Base-by-base conservation (phyloP, 768 basidiomycete genomes). In the Leccinum longicurvipes region DNA sequence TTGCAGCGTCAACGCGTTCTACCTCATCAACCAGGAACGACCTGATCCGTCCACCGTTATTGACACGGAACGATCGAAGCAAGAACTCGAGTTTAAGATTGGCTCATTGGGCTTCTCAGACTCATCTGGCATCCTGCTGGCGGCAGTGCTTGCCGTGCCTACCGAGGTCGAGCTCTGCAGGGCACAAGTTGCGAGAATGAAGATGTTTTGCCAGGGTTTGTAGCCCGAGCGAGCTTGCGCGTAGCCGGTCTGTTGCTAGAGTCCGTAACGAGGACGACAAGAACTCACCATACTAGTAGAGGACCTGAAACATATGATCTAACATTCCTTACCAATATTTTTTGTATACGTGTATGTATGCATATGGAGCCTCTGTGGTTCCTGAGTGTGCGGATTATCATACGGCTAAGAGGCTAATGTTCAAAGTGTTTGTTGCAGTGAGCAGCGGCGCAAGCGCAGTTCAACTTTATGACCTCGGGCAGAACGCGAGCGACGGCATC, bases 71-170 rank as follows among this genome's bases (percentile, higher is more conserved):
- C 78, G 82, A 36, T 76, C 79, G 25, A 79, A 81, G 65, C 91
- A 93, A 68, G 89, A 89, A 65, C 80, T 85, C 45, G 93, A 94
- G 73, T 94, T 93, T 74, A 86, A 85, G 77, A 95, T 96, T 52
- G 92, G 92, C 6, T 89, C 89, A 3, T 86, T 96, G 45, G 93
- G 93, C 1, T 87, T 94, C 56, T 79, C 91, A 6, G 93, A 95
- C 68, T 87, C 86, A 25, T 77, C 82, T 15, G 92, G 92, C 0
- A 92, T 82, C 53, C 61, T 83, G 28, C 49, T 75, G 7, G 79
- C 77, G 0, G 64, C 71, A 7, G 41, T 79, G 4, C 59, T 79
- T 25, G 72, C 78, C 2, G 72, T 76, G 29, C 77, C 77, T 12
- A 74, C 72, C 41, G 92, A 94, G 71, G 63, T 94, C 4, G 78